Base-by-base conservation (phyloP, 164 flowering plant species). In the Kingdonia uniflora region DNA sequence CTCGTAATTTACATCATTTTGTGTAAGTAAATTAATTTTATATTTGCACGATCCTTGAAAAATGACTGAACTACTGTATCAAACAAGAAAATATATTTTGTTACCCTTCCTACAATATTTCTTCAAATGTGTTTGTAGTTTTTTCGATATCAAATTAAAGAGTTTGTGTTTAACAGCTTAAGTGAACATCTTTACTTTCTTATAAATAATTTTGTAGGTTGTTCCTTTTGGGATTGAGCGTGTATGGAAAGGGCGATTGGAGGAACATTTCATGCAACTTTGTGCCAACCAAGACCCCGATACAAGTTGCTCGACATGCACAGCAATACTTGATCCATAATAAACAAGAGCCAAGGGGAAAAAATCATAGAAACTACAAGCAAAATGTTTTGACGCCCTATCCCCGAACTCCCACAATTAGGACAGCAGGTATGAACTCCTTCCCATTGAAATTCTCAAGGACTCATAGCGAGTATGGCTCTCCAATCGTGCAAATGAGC, bases 301-400 rank as follows among this genome's bases (percentile, higher is more conserved):
- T 56, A 11, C 73, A 69, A 59, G 62, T 69, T 2, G 69, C 69
- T 12, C 65, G 73, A 39, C 73, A 69, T 29, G 66, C 69, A 6
- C 73, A 69, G 35, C 65, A 65, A 42, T 58, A 48, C 38, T 65
- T 38, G 52, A 38, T 38, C 19, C 66, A n/a, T n/a, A n/a, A n/a
- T n/a, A n/a, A n/a, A n/a, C n/a, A n/a, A n/a, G n/a, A n/a, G n/a
- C n/a, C n/a, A n/a, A n/a, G n/a, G n/a, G n/a, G n/a, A n/a, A 49
- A 11, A 10, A 2, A n/a, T 22, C 10, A 10, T 15, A 39, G 33
- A 20, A 21, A 49, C 6, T 57, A 5, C 15, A 38, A 11, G 40
- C 60, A 52, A 11, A 49, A 48, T 23, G 38, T 37, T 6, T 37
- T 51, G 2, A 2, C 44, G n/a, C 35, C 51, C 1, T 41, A 16